phyloP scores from a whole-genome alignment of 768 basidiomycete species.

The Dentipellis sp. region DNA sequence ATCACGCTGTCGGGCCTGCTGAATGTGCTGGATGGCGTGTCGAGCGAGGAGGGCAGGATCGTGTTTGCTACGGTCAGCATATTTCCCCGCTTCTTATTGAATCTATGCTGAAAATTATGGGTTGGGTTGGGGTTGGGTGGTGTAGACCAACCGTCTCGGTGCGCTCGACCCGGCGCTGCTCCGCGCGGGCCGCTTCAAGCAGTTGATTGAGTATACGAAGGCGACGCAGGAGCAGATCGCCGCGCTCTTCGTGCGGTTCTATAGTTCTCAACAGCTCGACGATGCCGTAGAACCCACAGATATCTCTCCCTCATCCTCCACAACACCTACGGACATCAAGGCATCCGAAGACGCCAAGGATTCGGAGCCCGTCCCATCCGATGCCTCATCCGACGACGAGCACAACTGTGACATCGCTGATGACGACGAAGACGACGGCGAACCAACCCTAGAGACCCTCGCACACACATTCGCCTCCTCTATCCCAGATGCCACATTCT shows the following conservation, averaged over 20 bases:
- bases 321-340: too few species aligned
- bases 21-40: conserved; percentile 52
- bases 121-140: too few species aligned
- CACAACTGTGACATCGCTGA: too few species aligned
- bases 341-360: too few species aligned
- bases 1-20: conserved; percentile 48
- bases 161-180: background rate
- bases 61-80: conserved; percentile 47
- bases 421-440: background rate
- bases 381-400: background rate
- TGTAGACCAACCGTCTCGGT: background rate
- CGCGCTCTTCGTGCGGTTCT: background rate
- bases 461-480: conserved; percentile 29
- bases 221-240: background rate
- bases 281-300: too few species aligned
- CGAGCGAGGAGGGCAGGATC: conserved; percentile 52
- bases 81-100: conserved; percentile 13
- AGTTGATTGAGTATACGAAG: background rate
- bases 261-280: too few species aligned
- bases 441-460: background rate
- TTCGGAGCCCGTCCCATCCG: background rate
- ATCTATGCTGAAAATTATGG: background rate
- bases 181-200: background rate
- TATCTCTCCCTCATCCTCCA: too few species aligned
- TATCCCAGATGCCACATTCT: conserved; percentile 13